Conservation (phyloP, 2,329 filamentous ascomycete species). For the Setomelanomma holmii region DNA sequence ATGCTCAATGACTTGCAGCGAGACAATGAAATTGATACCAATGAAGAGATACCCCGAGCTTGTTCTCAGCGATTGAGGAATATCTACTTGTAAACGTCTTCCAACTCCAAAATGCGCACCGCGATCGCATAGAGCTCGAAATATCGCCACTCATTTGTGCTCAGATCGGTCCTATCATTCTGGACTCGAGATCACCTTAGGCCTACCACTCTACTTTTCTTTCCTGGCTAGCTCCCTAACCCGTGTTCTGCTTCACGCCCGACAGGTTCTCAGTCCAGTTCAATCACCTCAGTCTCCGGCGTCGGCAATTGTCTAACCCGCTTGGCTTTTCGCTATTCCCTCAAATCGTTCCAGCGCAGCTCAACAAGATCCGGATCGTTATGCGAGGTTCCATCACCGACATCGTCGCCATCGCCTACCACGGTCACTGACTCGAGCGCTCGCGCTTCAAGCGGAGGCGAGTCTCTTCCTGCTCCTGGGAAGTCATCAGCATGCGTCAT, state of each 20-base stretch:
- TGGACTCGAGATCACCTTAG: no score
- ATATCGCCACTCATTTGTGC: no score
- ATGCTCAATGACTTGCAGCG: no score
- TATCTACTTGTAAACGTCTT: no score
- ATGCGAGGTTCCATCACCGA: neutral
- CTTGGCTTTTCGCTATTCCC: slow-evolving; percentile 2
- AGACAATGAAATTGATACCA: no score
- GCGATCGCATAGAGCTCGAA: no score
- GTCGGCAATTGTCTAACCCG: slow-evolving; percentile 5
- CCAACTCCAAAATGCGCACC: no score
- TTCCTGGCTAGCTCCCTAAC: neutral
- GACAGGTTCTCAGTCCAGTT: neutral
- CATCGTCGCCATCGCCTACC: slow-evolving; percentile 2
- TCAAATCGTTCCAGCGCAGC: slow-evolving; percentile 2
- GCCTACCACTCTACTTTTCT: no score
- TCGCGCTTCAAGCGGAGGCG: slow-evolving; percentile 7
- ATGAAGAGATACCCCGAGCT: no score
- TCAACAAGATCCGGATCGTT: slow-evolving; percentile 6
- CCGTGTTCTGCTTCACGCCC: neutral
- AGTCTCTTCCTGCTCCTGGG: slow-evolving; percentile 2
- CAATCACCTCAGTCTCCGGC: slow-evolving; percentile 7
- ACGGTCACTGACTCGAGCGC: slow-evolving; percentile 5
- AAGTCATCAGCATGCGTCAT: no score
- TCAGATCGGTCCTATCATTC: no score
- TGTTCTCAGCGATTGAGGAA: no score